Evolutionary conservation across 1,139 yeast species (phyloP).

Genomic region (Lodderomyces metapsilosis): DNA sequence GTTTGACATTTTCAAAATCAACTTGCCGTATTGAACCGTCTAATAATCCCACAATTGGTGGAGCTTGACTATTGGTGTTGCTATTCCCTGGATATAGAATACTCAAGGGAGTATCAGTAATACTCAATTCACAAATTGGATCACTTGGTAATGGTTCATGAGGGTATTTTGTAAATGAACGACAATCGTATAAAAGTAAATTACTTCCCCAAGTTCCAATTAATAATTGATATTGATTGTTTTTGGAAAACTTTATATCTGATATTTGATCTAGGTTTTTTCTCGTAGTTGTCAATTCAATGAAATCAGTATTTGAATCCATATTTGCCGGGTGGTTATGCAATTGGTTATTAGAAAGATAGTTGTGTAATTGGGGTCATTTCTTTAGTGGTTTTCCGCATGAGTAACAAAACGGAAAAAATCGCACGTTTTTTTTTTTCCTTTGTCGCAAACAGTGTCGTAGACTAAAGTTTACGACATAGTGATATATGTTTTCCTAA

Average conservation of each 20-base stretch:
- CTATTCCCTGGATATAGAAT: slow-evolving; percentile 14
- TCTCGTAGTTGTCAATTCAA: slow-evolving; percentile 19
- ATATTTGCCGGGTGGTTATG: slow-evolving; percentile 2
- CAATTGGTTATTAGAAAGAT: neutral
- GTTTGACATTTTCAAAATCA: slow-evolving; percentile 42
- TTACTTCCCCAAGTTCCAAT: slow-evolving; percentile 44
- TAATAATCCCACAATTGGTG: slow-evolving; percentile 34
- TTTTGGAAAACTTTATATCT: slow-evolving; percentile 31
- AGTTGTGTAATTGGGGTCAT: neutral
- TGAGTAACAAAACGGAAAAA: no score
- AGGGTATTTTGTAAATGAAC: slow-evolving; percentile 9
- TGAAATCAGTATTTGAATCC: slow-evolving; percentile 12
- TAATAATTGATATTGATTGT: slow-evolving; percentile 26
- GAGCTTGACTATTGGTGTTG: slow-evolving; percentile 10
- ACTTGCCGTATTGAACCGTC: slow-evolving; percentile 42
- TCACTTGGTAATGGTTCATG: slow-evolving; percentile 12
- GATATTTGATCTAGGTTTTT: slow-evolving; percentile 29
- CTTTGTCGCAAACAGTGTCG: no score
- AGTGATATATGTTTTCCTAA: neutral
- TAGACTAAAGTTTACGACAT: neutral
- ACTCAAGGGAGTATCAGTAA: slow-evolving; percentile 14
- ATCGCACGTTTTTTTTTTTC: no score
- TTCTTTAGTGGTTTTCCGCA: no score
- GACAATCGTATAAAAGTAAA: slow-evolving; percentile 35
- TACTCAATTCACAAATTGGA: slow-evolving; percentile 8